Base-by-base conservation (phyloP, 345 rosid genomes). In the Eutrema yunnanense region DNA sequence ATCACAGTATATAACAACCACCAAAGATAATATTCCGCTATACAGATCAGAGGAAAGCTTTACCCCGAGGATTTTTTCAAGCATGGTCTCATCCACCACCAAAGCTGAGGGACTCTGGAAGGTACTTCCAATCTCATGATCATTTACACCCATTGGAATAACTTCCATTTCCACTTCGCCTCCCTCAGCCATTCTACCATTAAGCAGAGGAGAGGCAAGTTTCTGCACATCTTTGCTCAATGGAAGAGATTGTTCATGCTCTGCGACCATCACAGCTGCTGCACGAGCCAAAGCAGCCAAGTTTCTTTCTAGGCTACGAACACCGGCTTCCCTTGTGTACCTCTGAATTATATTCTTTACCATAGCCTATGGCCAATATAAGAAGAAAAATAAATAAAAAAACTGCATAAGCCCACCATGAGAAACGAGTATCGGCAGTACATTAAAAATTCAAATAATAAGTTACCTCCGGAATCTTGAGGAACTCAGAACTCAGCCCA, bases 271-370 rank as follows among this genome's bases (percentile, higher is more conserved):
- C 49, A 95, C 96, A 59, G 98, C 99, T 52, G 97, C 97, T 73
- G 98, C 97, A 73, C 98, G 93, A 75, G 99, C 98, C 77, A 95
- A 71, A 56, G 99, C 96, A 81, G 98, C 96, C 83, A 95, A 78
- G 68, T 85, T 88, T 71, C 99, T 88, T 82, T 92, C 98, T 73
- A 95, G 79, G 78, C 80, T 88, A 54, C 99, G 84, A 55, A 95
- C 98, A 32, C 98, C 99, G 12, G 99, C 98, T 83, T 95, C 99
- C 73, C 98, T 88, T 71, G 99, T 95, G 84, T 95, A 95, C 73
- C 96, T 82, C 75, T 90, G 91, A 74, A 95, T 90, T 75, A 95
- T 78, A 66, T 86, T 88, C 81, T 85, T 84, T 80, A 92, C 99
- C 84, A 82, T 84, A 74, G 75, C 91, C 99, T 94, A 71, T 49